phyloP scores from a whole-genome alignment of 495 filamentous ascomycete genomes.

The Aspergillus conjunctus region DNA sequence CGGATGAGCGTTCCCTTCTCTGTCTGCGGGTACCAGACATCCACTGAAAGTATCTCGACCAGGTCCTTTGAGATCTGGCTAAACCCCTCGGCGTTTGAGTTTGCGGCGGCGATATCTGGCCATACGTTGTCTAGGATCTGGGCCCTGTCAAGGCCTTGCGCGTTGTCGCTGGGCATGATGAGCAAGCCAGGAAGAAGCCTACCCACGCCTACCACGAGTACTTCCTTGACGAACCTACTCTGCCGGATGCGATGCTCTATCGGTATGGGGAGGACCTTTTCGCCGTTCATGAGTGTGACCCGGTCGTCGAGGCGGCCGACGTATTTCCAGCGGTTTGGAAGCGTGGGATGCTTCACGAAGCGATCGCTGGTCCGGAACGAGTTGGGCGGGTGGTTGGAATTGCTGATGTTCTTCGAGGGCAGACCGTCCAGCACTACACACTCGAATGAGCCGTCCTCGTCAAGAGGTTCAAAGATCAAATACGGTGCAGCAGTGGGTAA shows the following conservation, averaged over 20 bases:
- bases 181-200: conserved; percentile 31
- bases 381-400: conserved; percentile 54
- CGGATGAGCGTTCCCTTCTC: conserved; percentile 54
- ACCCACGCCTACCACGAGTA: conserved; percentile 25
- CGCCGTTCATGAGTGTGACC: conserved; percentile 62
- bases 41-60: conserved; percentile 38
- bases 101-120: conserved; percentile 40
- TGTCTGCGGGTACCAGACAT: conserved; percentile 42
- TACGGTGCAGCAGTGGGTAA: conserved; percentile 29
- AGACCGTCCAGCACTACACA: conserved; percentile 58
- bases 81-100: conserved; percentile 43
- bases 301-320: conserved; percentile 59
- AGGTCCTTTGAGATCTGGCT: conserved; percentile 48
- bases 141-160: conserved; percentile 28
- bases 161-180: conserved; percentile 36
- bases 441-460: conserved; percentile 54
- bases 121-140: conserved; percentile 43
- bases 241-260: conserved; percentile 50
- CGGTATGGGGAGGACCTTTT: conserved; percentile 66
- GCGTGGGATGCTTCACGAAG: conserved; percentile 54
- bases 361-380: conserved; percentile 40
- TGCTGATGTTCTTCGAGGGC: conserved; percentile 61
- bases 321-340: conserved; percentile 57
- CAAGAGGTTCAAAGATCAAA: conserved; percentile 54
- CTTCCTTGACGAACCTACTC: conserved; percentile 20